Percentiles rank a stretch among this genome's conserved stretches.
phyloP scores from a whole-genome alignment of 192 early-diverging fungal genomes.

The Gaertneriomyces semiglobifer region DNA sequence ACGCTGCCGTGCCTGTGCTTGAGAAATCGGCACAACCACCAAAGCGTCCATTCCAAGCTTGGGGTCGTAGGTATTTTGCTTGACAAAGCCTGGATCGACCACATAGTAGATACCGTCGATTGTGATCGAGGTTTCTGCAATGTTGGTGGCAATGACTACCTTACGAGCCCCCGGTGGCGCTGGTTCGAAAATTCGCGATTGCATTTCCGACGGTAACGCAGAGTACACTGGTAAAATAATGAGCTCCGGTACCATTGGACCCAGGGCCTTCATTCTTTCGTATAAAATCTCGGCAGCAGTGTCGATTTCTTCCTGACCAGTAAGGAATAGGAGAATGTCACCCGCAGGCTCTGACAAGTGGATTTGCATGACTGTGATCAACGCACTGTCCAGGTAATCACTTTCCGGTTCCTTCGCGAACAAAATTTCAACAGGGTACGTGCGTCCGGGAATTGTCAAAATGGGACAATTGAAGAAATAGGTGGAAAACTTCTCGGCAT shows the following conservation, averaged over 20 bases:
- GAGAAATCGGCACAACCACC: conserved; percentile 91
- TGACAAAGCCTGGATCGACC: conserved; percentile 97
- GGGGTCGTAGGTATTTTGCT: conserved; percentile 94
- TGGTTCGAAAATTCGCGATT: conserved; percentile 94
- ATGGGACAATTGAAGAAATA: conserved; percentile 93
- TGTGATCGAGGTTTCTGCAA: conserved; percentile 98
- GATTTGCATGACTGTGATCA: conserved; percentile 96
- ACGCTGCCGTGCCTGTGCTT: conserved; percentile 90
- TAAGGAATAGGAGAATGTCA: conserved; percentile 93
- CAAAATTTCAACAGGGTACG: conserved; percentile 90
- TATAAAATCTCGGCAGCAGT: conserved; percentile 63
- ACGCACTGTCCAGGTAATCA: conserved; percentile 88
- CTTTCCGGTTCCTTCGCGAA: conserved; percentile 93
- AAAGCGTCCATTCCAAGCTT: conserved; percentile 96
- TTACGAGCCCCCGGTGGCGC: conserved; percentile 92
- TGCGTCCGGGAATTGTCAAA: conserved; percentile 92
- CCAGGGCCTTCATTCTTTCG: conserved; percentile 75
- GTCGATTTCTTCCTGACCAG: conserved; percentile 99
- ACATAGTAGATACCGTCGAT: conserved; percentile 96
- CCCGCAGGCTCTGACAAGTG: conserved; percentile 90
- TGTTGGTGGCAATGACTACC: conserved; percentile 96
- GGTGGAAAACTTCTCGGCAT: conserved; percentile 88
- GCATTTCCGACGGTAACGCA: conserved; percentile 92
- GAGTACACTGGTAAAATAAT: conserved; percentile 97
- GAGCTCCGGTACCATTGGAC: conserved; percentile 71